Evolutionary conservation across 345 rosid genomes (phyloP).

Genomic region (Syzygium aqueum): DNA sequence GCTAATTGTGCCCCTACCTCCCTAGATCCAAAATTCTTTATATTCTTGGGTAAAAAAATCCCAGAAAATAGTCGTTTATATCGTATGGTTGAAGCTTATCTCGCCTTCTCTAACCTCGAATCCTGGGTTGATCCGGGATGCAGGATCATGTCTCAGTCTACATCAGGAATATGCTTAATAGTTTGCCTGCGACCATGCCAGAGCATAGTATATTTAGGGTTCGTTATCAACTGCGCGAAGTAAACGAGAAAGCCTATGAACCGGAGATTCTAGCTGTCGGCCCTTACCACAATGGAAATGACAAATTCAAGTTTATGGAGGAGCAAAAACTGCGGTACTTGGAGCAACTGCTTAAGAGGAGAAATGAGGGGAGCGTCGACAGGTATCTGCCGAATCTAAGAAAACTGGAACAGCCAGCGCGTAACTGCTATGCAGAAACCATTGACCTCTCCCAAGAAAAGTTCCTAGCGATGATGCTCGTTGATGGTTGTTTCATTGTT

Average conservation of each 20-base stretch:
- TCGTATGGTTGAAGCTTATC: too few relatives aligned
- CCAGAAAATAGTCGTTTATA: too few relatives aligned
- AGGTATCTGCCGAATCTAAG: background rate
- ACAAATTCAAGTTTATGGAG: background rate
- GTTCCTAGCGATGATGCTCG: background rate
- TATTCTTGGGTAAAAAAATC: too few relatives aligned
- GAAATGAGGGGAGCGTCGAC: background rate
- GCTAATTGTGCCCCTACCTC: too few relatives aligned
- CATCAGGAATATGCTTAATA: rapidly evolving
- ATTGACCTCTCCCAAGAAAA: background rate
- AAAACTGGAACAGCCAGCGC: background rate
- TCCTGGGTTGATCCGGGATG: rapidly evolving
- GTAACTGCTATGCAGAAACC: background rate
- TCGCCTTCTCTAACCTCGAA: too few relatives aligned
- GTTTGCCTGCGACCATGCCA: rapidly evolving
- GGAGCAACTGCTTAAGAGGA: background rate
- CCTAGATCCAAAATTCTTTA: too few relatives aligned
- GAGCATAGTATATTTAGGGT: background rate
- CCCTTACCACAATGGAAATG: background rate
- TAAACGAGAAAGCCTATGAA: background rate
- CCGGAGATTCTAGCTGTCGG: background rate
- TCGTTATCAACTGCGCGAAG: background rate
- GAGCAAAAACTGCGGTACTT: background rate
- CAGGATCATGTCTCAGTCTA: background rate
- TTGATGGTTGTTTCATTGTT: background rate